Evolutionary conservation across 306 rosid species (phyloP).

Genomic region (Pterocarpus macrocarpus): DNA sequence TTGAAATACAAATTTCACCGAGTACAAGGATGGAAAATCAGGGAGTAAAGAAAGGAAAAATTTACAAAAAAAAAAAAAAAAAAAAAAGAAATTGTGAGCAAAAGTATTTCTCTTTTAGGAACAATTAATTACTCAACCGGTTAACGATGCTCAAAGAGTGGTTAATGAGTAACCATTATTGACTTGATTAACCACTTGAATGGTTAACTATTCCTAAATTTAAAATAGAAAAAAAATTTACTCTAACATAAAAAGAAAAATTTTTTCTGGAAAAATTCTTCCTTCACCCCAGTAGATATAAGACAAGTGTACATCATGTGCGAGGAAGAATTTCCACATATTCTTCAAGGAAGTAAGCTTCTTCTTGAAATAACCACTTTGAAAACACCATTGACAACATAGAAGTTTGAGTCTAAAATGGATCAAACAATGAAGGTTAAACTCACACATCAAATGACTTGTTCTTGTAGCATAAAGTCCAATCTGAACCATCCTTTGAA

Average conservation of each 20-base stretch:
- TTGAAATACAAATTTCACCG: slow-evolving; percentile 20
- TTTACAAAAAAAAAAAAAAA: background rate
- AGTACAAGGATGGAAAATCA: slow-evolving; percentile 4
- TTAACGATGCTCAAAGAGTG: slow-evolving; percentile 28
- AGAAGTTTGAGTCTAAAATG: slow-evolving; percentile 39
- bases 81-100: background rate
- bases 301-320: background rate
- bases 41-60: background rate
- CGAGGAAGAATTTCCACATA: slow-evolving; percentile 28
- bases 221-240: slow-evolving; percentile 20
- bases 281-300: slow-evolving; percentile 22
- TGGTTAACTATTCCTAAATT: slow-evolving; percentile 21
- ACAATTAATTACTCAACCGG: slow-evolving; percentile 39
- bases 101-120: slow-evolving; percentile 24
- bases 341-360: slow-evolving; percentile 5
- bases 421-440: slow-evolving; percentile 39
- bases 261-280: background rate
- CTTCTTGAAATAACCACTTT: slow-evolving; percentile 11
- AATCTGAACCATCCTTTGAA: slow-evolving; percentile 81
- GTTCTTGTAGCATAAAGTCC: slow-evolving; percentile 67
- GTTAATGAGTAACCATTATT: slow-evolving; percentile 38
- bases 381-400: slow-evolving; percentile 30
- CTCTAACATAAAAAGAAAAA: slow-evolving; percentile 1
- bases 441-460: slow-evolving; percentile 59
- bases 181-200: slow-evolving; percentile 42